Conservation (phyloP, 176 grass and related monocot genomes). For the Melocanna baccifera region DNA sequence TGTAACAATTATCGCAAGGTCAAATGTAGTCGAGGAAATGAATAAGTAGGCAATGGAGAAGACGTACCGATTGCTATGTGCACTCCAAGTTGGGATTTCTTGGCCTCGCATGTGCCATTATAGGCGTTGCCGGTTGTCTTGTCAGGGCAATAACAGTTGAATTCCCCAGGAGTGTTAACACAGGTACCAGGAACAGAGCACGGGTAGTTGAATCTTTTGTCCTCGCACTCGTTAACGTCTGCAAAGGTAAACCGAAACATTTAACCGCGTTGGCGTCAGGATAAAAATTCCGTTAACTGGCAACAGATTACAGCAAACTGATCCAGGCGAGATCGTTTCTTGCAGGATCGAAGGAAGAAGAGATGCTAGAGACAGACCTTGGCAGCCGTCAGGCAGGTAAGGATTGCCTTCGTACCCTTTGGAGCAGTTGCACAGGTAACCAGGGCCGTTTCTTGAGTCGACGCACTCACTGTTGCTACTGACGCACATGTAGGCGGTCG, state of each 20-base stretch:
- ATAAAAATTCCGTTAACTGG: background rate
- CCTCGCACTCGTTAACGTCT: conserved; percentile 70
- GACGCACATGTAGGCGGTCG: conserved; percentile 42
- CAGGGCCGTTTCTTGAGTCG: conserved; percentile 47
- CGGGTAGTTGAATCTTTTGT: conserved; percentile 15
- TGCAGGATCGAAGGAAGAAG: background rate
- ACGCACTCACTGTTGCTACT: conserved; percentile 43
- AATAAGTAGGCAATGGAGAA: background rate
- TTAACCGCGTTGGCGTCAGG: background rate
- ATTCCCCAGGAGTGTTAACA: conserved; percentile 44
- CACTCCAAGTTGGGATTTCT: conserved; percentile 26
- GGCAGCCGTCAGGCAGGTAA: conserved; percentile 55
- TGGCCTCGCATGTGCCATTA: conserved; percentile 32
- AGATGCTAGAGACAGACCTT: conserved; percentile 23
- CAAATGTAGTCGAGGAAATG: background rate
- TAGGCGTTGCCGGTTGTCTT: conserved; percentile 34
- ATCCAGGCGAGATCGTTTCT: background rate
- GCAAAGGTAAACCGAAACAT: background rate
- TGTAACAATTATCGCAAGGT: background rate
- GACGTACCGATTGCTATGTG: conserved; percentile 57
- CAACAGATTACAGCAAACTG: background rate
- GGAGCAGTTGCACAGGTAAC: conserved; percentile 71
- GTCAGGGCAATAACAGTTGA: conserved; percentile 47
- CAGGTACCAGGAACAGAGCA: conserved; percentile 55
- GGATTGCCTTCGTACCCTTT: conserved; percentile 66